phyloP scores from a whole-genome alignment of 78 protist species.

The Dictyostelium firmibasis region DNA sequence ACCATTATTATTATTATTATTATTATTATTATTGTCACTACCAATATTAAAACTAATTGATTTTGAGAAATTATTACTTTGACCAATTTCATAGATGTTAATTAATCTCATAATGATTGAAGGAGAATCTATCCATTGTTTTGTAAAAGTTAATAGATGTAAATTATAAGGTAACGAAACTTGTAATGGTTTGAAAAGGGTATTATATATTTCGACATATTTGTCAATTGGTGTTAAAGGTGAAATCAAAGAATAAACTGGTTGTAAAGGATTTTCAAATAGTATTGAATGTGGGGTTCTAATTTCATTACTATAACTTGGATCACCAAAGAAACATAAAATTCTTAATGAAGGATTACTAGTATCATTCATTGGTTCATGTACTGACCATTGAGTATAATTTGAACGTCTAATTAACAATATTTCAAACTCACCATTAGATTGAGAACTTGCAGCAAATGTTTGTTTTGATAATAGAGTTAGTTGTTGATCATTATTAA shows the following conservation, averaged over 20 bases:
- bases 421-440: conserved; percentile 16
- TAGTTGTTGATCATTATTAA: neutral
- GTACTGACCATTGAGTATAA: conserved; percentile 45
- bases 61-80: conserved; percentile 1
- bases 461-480: conserved; percentile 3
- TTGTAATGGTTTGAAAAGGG: neutral
- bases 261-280: conserved; percentile 44
- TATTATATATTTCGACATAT: neutral
- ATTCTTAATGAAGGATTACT: conserved; percentile 8
- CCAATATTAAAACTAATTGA: neutral
- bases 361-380: conserved; percentile 56
- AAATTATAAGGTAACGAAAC: conserved; percentile 26
- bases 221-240: neutral
- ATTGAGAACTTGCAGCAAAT: conserved; percentile 39
- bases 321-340: conserved; percentile 14
- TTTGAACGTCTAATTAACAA: conserved; percentile 37
- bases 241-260: neutral
- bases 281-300: conserved; percentile 56
- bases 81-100: conserved; percentile 58
- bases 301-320: neutral
- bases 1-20: neutral
- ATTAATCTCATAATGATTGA: neutral
- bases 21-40: neutral
- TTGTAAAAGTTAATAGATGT: conserved; percentile 22
- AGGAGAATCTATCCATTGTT: conserved; percentile 42